Conservation (phyloP, 495 filamentous ascomycete genomes). For the Aspergillus asperescens region DNA sequence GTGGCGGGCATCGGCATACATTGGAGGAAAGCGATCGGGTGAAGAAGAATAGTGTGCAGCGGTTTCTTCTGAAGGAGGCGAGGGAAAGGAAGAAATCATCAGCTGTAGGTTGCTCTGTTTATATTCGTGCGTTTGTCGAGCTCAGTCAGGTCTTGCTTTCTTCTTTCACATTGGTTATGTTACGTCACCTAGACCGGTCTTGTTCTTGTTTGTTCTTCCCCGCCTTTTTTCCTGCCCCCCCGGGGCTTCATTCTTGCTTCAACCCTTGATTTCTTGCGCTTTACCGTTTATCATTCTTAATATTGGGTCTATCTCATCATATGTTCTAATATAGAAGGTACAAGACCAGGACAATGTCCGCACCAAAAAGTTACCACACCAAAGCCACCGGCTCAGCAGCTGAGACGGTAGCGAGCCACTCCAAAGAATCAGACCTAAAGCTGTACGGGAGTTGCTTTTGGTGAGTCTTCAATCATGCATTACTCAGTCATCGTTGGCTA, state of each 20-base stretch:
- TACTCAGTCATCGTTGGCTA: neutral
- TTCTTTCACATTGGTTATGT: no score
- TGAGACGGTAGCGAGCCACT: slow-evolving; percentile 66
- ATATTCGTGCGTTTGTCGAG: neutral
- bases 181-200: slow-evolving; percentile 11
- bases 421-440: slow-evolving; percentile 66
- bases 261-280: neutral
- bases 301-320: slow-evolving; percentile 10
- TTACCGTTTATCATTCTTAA: neutral
- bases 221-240: slow-evolving; percentile 3
- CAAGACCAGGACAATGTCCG: slow-evolving; percentile 41
- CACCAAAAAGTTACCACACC: slow-evolving; percentile 76
- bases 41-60: slow-evolving; percentile 76
- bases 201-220: neutral
- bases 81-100: slow-evolving; percentile 59
- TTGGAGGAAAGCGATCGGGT: slow-evolving; percentile 76
- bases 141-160: no score
- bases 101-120: slow-evolving; percentile 47
- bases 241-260: neutral
- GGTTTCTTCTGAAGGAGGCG: slow-evolving; percentile 59
- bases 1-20: slow-evolving; percentile 66
- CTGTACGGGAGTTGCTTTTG: slow-evolving; percentile 90
- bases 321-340: slow-evolving; percentile 6
- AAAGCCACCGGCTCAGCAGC: slow-evolving; percentile 74
- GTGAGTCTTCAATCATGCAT: slow-evolving; percentile 43